phyloP scores from a whole-genome alignment of 306 rosid species.

The Nissolia schottii region DNA sequence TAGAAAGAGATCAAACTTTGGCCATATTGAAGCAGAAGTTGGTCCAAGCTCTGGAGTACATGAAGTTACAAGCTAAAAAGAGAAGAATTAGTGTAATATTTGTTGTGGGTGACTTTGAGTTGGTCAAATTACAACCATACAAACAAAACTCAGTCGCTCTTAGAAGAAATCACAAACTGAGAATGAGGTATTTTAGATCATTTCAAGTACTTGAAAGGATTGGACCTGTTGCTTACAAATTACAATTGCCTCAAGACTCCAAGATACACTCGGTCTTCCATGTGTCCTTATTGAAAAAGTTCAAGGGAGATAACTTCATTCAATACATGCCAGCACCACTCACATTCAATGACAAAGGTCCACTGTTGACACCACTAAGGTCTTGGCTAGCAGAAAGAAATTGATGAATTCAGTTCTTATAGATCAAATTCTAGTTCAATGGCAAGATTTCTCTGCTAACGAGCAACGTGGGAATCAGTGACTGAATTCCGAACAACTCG shows the following conservation, averaged over 20 bases:
- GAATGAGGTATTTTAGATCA: background rate
- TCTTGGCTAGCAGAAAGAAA: no score
- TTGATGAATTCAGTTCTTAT: no score
- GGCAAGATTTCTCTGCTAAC: background rate
- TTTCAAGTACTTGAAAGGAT: no score
- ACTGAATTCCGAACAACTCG: background rate
- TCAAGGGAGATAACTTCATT: background rate
- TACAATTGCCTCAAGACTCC: background rate
- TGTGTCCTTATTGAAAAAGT: background rate
- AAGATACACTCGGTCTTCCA: background rate
- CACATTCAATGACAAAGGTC: background rate
- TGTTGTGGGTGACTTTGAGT: background rate
- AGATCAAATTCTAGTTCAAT: no score
- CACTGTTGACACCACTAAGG: background rate
- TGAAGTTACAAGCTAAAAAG: background rate
- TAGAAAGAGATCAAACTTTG: background rate
- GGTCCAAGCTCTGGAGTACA: background rate
- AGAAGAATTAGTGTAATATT: background rate
- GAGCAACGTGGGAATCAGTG: background rate
- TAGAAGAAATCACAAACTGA: background rate
- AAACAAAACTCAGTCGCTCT: background rate
- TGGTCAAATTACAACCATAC: background rate
- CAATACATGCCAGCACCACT: background rate
- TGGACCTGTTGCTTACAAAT: background rate
- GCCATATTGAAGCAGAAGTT: background rate